Percentiles rank a stretch among this genome's conserved stretches.
phyloP scores from a whole-genome alignment of 2,329 filamentous ascomycete species.

The Apiospora hydei region DNA sequence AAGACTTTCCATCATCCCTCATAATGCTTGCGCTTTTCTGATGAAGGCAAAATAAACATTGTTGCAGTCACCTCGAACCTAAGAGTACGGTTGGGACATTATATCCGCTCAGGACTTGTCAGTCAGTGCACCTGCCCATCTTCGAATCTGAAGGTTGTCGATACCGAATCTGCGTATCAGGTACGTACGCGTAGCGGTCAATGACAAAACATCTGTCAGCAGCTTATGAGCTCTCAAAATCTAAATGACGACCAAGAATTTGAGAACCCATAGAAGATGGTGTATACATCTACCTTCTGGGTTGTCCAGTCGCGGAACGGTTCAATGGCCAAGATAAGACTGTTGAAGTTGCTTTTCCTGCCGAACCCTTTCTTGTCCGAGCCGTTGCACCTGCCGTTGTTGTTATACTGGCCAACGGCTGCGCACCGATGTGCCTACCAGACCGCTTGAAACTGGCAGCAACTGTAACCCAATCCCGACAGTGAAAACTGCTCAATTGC shows the following conservation, averaged over 20 bases:
- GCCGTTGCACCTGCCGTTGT: not conserved
- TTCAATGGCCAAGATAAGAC: not conserved
- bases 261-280: not conserved
- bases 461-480: not conserved
- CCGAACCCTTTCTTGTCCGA: not conserved
- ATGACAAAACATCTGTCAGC: not conserved
- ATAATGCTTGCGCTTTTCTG: not conserved
- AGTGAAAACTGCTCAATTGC: not conserved
- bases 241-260: not conserved
- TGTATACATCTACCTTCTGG: not conserved
- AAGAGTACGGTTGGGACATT: not conserved
- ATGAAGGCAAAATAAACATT: not conserved
- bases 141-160: not conserved
- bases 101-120: not conserved
- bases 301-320: not conserved
- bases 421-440: no score
- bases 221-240: no score
- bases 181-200: not conserved
- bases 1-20: not conserved
- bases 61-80: not conserved
- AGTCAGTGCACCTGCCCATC: not conserved
- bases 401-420: not conserved
- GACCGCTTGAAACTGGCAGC: not conserved
- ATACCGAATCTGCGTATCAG: not conserved
- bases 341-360: not conserved